Evolutionary conservation across 2,329 filamentous ascomycete genomes (phyloP).

Genomic region (Aspergillus eucalypticola): DNA sequence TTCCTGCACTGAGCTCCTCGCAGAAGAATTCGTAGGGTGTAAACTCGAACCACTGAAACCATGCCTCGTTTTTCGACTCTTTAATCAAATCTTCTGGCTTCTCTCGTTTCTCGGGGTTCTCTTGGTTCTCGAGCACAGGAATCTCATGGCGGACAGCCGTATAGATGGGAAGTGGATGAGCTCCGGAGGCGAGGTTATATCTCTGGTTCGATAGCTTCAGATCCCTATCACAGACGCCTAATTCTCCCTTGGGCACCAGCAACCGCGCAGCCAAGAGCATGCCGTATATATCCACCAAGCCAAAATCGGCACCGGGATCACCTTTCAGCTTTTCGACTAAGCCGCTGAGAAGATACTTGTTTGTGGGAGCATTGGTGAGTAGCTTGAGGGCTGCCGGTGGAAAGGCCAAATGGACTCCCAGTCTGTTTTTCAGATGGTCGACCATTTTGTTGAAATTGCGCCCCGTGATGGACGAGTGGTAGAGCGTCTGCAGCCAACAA

Average conservation of each 20-base stretch:
- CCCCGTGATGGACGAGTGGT: constrained; percentile 74
- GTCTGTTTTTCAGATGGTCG: constrained; percentile 80
- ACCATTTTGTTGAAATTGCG: constrained; percentile 70
- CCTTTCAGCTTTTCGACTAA: constrained; percentile 90
- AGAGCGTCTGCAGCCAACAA: constrained; percentile 91
- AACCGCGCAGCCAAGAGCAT: constrained; percentile 80
- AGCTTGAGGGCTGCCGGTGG: constrained; percentile 80
- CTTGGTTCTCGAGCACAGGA: constrained; percentile 56
- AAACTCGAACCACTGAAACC: constrained; percentile 98
- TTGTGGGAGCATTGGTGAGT: constrained; percentile 85
- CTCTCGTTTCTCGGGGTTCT: constrained; percentile 30
- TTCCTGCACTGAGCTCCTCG: constrained; percentile 86
- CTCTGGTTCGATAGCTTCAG: constrained; percentile 90
- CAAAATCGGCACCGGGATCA: constrained; percentile 76
- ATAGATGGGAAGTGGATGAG: constrained; percentile 89
- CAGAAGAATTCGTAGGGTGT: constrained; percentile 95
- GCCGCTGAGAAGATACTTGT: constrained; percentile 84
- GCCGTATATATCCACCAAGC: constrained; percentile 91
- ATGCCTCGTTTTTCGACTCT: constrained; percentile 65
- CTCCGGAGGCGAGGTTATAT: constrained; percentile 71
- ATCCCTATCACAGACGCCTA: constrained; percentile 73
- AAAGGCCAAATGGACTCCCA: constrained; percentile 88
- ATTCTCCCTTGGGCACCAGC: constrained; percentile 81
- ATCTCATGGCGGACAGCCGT: constrained; percentile 96
- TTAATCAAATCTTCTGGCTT: constrained; percentile 43